These are phyloP conservation scores for Trichoderma polysporum DNA, from an alignment of 2,329 filamentous ascomycete species.

Conservation along the genomic window DNA sequence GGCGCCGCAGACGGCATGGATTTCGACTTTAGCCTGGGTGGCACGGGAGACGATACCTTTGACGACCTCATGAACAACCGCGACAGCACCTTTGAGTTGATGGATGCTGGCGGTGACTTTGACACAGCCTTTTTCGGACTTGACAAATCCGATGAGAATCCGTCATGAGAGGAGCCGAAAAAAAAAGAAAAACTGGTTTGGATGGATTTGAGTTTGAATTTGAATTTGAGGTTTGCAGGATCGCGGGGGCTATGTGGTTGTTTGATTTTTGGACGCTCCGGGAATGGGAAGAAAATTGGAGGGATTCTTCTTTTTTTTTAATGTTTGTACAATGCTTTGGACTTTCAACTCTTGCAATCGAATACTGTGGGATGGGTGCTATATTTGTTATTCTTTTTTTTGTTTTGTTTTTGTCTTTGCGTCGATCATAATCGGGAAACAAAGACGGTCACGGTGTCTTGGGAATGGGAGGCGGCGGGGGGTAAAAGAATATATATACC, in stretches of 20 bases:
- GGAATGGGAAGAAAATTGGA: background rate
- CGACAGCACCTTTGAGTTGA: slow-evolving; percentile 40
- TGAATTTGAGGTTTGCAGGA: background rate
- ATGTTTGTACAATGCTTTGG: background rate
- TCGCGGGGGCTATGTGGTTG: no score
- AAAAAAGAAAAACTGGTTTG: background rate
- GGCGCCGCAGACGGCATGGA: slow-evolving; percentile 41
- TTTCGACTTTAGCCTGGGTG: slow-evolving; percentile 34
- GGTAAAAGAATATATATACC: background rate
- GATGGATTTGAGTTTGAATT: background rate
- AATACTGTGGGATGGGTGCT: background rate
- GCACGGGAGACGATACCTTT: slow-evolving; percentile 43
- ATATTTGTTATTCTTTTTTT: background rate
- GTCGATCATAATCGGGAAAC: background rate
- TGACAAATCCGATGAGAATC: slow-evolving; percentile 28
- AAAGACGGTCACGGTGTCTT: background rate
- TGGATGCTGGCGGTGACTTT: slow-evolving; percentile 46
- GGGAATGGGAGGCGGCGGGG: background rate
- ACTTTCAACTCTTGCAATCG: background rate
- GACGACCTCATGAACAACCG: slow-evolving; percentile 51
- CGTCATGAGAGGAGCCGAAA: slow-evolving; percentile 2
- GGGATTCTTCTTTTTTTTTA: no score
- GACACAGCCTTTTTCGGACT: slow-evolving; percentile 49
- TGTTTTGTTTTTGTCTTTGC: background rate
- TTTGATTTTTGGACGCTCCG: no score